phyloP scores from a whole-genome alignment of 208 protist species.

The Trypanosoma avium region DNA sequence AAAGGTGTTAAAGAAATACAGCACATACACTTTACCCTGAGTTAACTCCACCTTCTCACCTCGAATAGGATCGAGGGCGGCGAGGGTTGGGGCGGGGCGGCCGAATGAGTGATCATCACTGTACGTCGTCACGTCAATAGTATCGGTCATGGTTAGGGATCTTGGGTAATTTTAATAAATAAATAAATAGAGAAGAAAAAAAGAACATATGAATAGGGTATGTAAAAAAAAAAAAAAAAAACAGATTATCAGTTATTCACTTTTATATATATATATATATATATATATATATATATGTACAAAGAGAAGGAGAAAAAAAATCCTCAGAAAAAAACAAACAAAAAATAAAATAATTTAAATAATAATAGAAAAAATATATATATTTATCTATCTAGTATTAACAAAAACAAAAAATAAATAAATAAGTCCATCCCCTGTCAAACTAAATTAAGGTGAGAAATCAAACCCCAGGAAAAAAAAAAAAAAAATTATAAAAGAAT shows the following conservation, averaged over 20 bases:
- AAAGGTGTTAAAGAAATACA: conserved; percentile 94
- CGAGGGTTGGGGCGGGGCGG: conserved; percentile 64
- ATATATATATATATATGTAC: neutral
- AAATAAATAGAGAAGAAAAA: neutral
- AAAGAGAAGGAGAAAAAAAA: conserved; percentile 13
- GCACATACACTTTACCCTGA: conserved; percentile 70
- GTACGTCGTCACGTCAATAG: conserved; percentile 89
- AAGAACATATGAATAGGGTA: too few species aligned
- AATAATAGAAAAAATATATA: conserved; percentile 3
- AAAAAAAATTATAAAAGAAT: too few species aligned
- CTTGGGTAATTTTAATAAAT: neutral
- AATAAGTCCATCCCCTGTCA: too few species aligned
- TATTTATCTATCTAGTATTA: neutral
- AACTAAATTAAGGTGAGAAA: too few species aligned
- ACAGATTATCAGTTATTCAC: too few species aligned
- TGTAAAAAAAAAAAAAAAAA: conserved; percentile 20
- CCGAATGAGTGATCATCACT: conserved; percentile 76
- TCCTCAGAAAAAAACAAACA: neutral
- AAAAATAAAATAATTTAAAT: conserved; percentile 1
- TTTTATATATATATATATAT: conserved; percentile 22
- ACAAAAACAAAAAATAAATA: neutral
- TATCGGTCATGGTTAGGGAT: conserved; percentile 56
- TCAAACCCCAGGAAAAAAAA: too few species aligned
- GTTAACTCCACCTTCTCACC: conserved; percentile 63
- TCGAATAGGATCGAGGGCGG: conserved; percentile 64